Percentiles rank a stretch among this genome's conserved stretches.
phyloP scores from a whole-genome alignment of 2,329 filamentous ascomycete genomes.

The Xylaria sp. region DNA sequence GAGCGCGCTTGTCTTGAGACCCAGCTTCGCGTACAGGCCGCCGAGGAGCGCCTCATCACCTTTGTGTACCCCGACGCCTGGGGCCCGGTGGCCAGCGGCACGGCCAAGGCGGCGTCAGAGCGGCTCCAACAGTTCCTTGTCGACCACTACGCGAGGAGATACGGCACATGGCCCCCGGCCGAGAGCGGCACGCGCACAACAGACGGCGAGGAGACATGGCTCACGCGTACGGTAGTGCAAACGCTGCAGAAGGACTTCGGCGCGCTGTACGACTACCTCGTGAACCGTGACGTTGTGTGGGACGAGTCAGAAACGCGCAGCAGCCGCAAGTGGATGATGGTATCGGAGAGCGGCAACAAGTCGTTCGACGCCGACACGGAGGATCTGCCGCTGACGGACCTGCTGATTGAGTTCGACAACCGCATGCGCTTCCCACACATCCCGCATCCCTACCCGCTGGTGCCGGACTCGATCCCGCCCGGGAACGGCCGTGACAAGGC shows the following conservation, averaged over 20 bases:
- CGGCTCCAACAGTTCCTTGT: constrained; percentile 66
- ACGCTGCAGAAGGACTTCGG: constrained; percentile 70
- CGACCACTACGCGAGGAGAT: constrained; percentile 60
- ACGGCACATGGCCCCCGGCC: constrained; percentile 67
- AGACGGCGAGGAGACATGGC: constrained; percentile 59
- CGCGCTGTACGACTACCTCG: constrained; percentile 72
- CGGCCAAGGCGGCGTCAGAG: constrained; percentile 61
- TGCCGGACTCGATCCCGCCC: constrained; percentile 58
- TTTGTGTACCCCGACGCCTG: constrained; percentile 70
- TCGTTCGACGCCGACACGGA: constrained; percentile 55
- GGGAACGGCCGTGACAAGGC: constrained; percentile 33
- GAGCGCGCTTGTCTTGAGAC: constrained; percentile 66
- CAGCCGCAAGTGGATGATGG: constrained; percentile 69
- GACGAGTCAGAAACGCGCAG: constrained; percentile 65
- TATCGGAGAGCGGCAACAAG: constrained; percentile 51
- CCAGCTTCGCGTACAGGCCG: constrained; percentile 65
- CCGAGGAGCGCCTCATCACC: constrained; percentile 63
- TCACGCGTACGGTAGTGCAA: constrained; percentile 62
- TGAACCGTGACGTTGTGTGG: constrained; percentile 70
- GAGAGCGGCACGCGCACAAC: constrained; percentile 35
- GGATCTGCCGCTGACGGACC: constrained; percentile 68
- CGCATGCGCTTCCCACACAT: constrained; percentile 67
- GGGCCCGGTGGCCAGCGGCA: constrained; percentile 45
- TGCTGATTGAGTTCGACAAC: constrained; percentile 70
- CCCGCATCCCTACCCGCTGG: constrained; percentile 68